Percentiles rank a stretch among this genome's conserved stretches.
These are phyloP conservation scores for Russula sp. DNA, from an alignment of 768 basidiomycete species.

Conservation along the genomic window DNA sequence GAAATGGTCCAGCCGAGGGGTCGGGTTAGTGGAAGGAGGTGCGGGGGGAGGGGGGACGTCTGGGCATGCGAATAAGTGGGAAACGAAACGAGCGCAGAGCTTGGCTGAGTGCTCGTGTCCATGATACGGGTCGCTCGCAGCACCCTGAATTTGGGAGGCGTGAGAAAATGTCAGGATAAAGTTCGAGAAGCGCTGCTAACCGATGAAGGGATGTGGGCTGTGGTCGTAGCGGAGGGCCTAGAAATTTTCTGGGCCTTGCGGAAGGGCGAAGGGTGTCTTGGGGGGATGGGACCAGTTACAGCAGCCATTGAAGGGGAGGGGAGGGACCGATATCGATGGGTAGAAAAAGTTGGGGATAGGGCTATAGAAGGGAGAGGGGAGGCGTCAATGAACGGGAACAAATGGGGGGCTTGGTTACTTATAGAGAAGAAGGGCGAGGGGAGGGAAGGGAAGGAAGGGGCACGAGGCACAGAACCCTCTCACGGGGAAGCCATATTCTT, in stretches of 20 bases:
- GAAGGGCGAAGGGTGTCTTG: slow-evolving; percentile 37
- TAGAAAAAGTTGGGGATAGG: slow-evolving; percentile 10
- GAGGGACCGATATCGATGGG: slow-evolving; percentile 28
- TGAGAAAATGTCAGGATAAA: slow-evolving; percentile 21
- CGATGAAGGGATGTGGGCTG: slow-evolving; percentile 26
- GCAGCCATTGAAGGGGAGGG: slow-evolving; percentile 32
- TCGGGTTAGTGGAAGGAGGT: slow-evolving; percentile 32
- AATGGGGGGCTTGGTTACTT: slow-evolving; percentile 2
- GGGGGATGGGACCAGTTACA: slow-evolving; percentile 32
- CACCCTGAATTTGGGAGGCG: slow-evolving; percentile 4
- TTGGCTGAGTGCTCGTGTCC: slow-evolving; percentile 74
- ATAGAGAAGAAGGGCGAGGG: slow-evolving; percentile 21
- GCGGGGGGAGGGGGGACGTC: slow-evolving; percentile 58
- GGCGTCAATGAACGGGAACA: slow-evolving; percentile 21
- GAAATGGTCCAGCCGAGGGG: slow-evolving; percentile 65
- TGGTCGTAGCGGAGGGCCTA: slow-evolving; percentile 10
- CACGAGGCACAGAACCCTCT: slow-evolving; percentile 21
- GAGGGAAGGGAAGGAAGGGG: no score
- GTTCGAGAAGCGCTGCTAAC: slow-evolving; percentile 17
- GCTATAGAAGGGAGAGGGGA: slow-evolving; percentile 28
- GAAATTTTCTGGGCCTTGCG: slow-evolving; percentile 32
- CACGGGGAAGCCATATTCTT: slow-evolving; percentile 17
- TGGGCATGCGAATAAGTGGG: slow-evolving; percentile 82
- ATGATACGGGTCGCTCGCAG: slow-evolving; percentile 54
- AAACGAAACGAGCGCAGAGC: slow-evolving; percentile 75